These are phyloP conservation scores for Cardamine chenopodiifolia DNA, from an alignment of 345 rosid species.

Conservation along the genomic window DNA sequence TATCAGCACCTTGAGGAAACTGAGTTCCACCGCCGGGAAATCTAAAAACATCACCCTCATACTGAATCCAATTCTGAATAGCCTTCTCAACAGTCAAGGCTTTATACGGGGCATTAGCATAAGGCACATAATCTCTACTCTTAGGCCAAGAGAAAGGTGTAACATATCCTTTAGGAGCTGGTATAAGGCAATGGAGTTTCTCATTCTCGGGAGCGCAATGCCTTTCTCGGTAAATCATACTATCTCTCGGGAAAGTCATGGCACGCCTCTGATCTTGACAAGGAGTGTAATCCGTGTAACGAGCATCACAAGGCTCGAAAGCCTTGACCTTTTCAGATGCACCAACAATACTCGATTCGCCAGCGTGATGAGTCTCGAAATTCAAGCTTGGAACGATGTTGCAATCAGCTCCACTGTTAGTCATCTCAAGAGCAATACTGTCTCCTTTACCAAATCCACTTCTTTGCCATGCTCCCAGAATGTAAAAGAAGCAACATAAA, in stretches of 20 bases:
- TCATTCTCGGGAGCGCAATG: constrained; percentile 79
- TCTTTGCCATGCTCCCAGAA: constrained; percentile 96
- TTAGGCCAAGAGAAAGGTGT: constrained; percentile 99
- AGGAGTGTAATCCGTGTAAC: constrained; percentile 87
- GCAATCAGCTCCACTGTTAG: constrained; percentile 81
- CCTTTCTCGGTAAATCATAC: constrained; percentile 89
- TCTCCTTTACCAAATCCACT: constrained; percentile 99
- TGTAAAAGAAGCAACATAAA: constrained; percentile 87
- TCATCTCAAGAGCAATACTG: constrained; percentile 83
- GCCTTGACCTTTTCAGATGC: constrained; percentile 59
- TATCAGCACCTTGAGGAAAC: constrained; percentile 98
- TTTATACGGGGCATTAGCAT: constrained; percentile 97
- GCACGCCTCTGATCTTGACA: constrained; percentile 97
- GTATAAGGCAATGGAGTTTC: constrained; percentile 82
- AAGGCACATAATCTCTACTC: constrained; percentile 97
- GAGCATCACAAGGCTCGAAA: constrained; percentile 67
- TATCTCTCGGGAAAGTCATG: constrained; percentile 95
- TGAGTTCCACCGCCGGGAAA: constrained; percentile 99
- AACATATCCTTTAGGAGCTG: constrained; percentile 93
- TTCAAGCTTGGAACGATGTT: constrained; percentile 68
- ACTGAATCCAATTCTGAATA: constrained; percentile 98
- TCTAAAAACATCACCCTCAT: constrained; percentile 90
- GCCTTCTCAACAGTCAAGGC: constrained; percentile 99
- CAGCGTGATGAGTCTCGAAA: constrained; percentile 93
- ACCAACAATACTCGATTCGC: constrained; percentile 51